Evolutionary conservation across 352 stramenopile genomes (phyloP).

Genomic region (Phytophthora uliginosa): DNA sequence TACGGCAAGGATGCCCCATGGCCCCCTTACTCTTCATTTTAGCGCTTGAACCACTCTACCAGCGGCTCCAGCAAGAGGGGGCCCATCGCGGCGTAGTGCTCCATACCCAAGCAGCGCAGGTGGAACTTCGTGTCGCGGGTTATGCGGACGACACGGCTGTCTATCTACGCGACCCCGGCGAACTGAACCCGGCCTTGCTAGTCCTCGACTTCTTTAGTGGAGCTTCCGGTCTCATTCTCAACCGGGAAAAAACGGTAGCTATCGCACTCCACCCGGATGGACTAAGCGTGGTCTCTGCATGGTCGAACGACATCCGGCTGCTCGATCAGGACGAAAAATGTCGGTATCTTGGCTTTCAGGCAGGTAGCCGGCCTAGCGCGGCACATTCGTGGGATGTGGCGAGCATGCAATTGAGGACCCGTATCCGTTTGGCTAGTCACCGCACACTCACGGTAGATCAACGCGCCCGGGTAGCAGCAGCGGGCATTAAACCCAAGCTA

Average conservation of each 20-base stretch:
- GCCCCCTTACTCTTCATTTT: too few species aligned
- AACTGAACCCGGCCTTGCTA: not conserved
- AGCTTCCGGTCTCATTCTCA: not conserved
- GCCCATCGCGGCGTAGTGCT: too few species aligned
- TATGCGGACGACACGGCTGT: not conserved
- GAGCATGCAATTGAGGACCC: not conserved
- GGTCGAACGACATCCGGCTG: too few species aligned
- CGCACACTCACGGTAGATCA: not conserved
- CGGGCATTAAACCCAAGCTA: too few species aligned
- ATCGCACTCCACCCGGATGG: not conserved
- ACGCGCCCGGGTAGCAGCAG: not conserved
- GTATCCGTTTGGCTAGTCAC: not conserved
- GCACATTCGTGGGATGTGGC: not conserved
- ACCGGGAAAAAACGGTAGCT: not conserved
- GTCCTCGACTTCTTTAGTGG: not conserved
- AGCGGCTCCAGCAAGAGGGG: not conserved
- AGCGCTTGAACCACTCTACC: not conserved
- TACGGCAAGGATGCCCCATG: not conserved
- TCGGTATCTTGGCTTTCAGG: not conserved
- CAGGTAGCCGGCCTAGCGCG: not conserved
- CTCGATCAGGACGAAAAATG: not conserved
- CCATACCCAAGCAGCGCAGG: too few species aligned
- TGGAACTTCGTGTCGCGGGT: not conserved
- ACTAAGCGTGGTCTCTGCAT: not conserved
- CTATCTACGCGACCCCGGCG: not conserved